Percentiles rank a stretch among this genome's conserved stretches.
phyloP scores from a whole-genome alignment of 202 grass and related monocot species.

The Dendrocalamus latiflorus region DNA sequence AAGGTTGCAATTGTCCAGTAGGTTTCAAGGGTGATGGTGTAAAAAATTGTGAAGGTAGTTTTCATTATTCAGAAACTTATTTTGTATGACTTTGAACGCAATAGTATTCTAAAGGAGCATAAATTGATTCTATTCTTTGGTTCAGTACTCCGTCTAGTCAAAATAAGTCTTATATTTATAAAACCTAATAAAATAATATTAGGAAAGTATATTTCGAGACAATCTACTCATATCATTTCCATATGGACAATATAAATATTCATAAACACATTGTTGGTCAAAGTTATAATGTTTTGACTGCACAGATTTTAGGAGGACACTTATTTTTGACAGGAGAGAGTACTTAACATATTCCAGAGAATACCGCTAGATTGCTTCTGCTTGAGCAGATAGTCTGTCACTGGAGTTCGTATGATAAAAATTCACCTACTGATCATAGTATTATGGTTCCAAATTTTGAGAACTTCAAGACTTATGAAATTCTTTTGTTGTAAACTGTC shows the following conservation, averaged over 20 bases:
- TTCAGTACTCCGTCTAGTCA: background rate
- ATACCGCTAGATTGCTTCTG: background rate
- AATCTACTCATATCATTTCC: background rate
- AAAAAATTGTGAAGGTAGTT: slow-evolving; percentile 71
- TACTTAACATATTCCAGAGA: background rate
- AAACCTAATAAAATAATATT: background rate
- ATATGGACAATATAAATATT: background rate
- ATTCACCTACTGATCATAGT: background rate
- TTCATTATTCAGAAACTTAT: slow-evolving; percentile 16
- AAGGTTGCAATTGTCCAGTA: slow-evolving; percentile 77
- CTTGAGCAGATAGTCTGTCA: background rate
- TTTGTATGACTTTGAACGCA: too few relatives aligned
- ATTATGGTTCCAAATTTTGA: background rate
- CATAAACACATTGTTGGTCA: background rate
- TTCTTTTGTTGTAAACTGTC: slow-evolving; percentile 17
- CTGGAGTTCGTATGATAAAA: background rate
- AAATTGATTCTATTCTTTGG: too few relatives aligned
- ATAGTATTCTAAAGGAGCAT: too few relatives aligned
- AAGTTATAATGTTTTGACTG: background rate
- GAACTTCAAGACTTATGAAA: background rate
- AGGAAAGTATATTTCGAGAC: background rate
- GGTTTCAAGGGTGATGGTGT: slow-evolving; percentile 73
- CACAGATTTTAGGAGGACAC: background rate
- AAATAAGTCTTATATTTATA: background rate
- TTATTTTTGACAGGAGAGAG: background rate